Percentiles rank a stretch among this genome's conserved stretches.
These are phyloP conservation scores for Eimeria acervulina DNA, from an alignment of 169 alveolate genomes.

Conservation along the genomic window DNA sequence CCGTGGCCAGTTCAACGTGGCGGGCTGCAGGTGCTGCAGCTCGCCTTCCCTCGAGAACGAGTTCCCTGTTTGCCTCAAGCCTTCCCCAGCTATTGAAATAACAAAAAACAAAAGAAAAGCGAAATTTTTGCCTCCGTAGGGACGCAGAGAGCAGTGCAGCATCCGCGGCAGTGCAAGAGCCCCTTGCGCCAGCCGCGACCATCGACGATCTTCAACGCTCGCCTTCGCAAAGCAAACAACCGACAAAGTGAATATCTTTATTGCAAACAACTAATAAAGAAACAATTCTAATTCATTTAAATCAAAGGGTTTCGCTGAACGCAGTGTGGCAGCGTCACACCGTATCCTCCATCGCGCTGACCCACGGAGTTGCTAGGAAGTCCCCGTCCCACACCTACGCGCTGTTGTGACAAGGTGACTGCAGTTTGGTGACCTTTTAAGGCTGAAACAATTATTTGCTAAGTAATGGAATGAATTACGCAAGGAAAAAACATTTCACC, in stretches of 20 bases:
- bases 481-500: background rate
- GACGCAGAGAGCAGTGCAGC: background rate
- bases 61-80: background rate
- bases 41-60: background rate
- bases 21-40: background rate
- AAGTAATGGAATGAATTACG: background rate
- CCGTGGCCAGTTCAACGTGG: background rate
- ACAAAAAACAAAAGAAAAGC: background rate
- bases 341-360: background rate
- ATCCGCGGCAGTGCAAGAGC: background rate
- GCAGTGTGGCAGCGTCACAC: background rate
- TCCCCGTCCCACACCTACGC: background rate
- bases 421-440: background rate
- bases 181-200: background rate
- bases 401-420: background rate
- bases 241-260: background rate
- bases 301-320: background rate
- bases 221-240: background rate
- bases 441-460: background rate
- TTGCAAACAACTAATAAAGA: background rate
- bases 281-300: background rate
- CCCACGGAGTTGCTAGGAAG: background rate
- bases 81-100: background rate
- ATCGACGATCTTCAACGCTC: background rate
- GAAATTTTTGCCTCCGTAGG: background rate